A percentile compares a stretch with the other conserved stretches of the same genome.
These are phyloP conservation scores for Brassica juncea DNA, from an alignment of 345 rosid genomes.

Conservation along the genomic window DNA sequence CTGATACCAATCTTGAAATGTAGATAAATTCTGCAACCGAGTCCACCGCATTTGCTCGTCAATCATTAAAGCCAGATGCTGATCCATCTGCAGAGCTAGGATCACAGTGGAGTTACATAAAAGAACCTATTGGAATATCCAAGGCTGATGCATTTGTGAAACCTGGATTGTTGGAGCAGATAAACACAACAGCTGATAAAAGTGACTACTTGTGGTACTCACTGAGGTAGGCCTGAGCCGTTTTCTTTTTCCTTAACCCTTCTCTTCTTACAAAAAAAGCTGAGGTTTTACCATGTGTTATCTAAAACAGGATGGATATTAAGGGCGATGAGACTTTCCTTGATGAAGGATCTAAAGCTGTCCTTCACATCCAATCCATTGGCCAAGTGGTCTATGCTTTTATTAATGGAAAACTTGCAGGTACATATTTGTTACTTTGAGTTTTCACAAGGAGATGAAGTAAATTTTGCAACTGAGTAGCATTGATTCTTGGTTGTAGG, in stretches of 20 bases:
- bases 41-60: constrained; percentile 52
- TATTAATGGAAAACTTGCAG: constrained; percentile 73
- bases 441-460: background rate
- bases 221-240: constrained; percentile 45
- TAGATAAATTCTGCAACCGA: constrained; percentile 74
- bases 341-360: constrained; percentile 64
- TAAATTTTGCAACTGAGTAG: background rate
- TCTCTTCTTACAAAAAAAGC: constrained; percentile 12
- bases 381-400: constrained; percentile 88
- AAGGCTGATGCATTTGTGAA: constrained; percentile 59
- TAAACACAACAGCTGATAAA: constrained; percentile 80
- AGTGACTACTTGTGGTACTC: constrained; percentile 97
- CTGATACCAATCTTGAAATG: constrained; percentile 18
- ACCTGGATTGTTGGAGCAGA: constrained; percentile 79
- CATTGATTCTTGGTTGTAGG: constrained; percentile 50
- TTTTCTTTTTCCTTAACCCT: background rate
- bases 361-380: constrained; percentile 79
- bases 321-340: constrained; percentile 60
- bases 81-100: constrained; percentile 51
- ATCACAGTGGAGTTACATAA: constrained; percentile 73
- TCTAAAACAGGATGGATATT: constrained; percentile 47
- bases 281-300: constrained; percentile 13
- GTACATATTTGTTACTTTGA: constrained; percentile 34
- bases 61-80: constrained; percentile 47
- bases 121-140: constrained; percentile 84